Evolutionary conservation across 208 protist species (phyloP).

Genomic region (Naegleria fowleri): DNA sequence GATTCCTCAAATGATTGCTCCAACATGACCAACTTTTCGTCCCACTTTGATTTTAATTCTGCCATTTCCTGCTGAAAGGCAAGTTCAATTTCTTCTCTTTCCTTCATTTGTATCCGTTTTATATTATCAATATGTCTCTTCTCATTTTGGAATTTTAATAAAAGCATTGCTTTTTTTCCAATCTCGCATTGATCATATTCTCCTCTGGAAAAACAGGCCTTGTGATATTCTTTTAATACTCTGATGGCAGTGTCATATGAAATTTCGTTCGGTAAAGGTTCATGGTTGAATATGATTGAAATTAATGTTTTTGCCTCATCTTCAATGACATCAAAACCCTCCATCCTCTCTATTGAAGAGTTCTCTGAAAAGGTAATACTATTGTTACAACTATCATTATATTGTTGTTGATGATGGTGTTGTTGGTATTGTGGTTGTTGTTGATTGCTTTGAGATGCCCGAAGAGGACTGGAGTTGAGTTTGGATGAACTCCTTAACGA

Average conservation of each 20-base stretch:
- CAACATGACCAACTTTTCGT: neutral
- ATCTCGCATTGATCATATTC: neutral
- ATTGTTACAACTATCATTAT: no score
- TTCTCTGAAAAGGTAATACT: no score
- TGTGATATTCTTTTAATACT: neutral
- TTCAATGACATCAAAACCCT: neutral
- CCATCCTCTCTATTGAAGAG: neutral
- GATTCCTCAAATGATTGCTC: neutral
- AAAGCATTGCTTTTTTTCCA: neutral
- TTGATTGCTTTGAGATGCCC: no score
- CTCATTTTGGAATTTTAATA: neutral
- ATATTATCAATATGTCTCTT: neutral
- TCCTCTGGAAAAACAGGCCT: neutral
- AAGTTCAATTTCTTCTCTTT: neutral
- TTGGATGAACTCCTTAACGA: no score
- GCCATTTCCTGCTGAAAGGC: neutral
- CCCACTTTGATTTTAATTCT: neutral
- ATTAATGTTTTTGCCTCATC: neutral
- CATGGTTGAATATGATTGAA: neutral
- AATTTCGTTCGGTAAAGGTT: neutral
- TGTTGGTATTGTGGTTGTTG: no score
- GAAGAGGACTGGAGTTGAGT: no score
- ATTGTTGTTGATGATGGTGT: no score
- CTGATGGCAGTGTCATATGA: neutral
- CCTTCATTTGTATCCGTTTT: neutral